Conservation (phyloP, 306 rosid genomes). For the Quercus aquifolioides region DNA sequence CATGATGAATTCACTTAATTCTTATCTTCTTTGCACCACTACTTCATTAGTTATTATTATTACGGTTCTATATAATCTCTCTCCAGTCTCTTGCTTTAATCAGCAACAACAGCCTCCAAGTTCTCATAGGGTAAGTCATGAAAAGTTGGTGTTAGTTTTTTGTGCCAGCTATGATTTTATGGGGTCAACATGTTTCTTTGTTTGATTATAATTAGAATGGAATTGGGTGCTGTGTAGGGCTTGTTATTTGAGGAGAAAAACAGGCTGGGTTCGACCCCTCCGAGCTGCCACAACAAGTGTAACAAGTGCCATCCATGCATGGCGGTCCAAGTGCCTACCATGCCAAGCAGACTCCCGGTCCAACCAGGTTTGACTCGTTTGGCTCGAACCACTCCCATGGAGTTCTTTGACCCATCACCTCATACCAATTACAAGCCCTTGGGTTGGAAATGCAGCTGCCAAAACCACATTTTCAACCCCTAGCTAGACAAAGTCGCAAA, state of each 20-base stretch:
- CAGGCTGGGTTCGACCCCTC: conserved; percentile 89
- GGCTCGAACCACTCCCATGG: conserved; percentile 23
- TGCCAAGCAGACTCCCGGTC: conserved; percentile 39
- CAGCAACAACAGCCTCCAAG: conserved; percentile 26
- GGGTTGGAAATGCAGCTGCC: conserved; percentile 95
- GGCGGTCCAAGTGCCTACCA: conserved; percentile 83
- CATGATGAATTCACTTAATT: conserved; percentile 35
- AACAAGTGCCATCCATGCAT: conserved; percentile 91
- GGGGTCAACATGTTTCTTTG: neutral
- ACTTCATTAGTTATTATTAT: conserved; percentile 31
- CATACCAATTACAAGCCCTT: conserved; percentile 91
- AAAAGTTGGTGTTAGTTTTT: neutral
- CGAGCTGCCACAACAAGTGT: conserved; percentile 97
- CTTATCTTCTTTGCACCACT: conserved; percentile 23
- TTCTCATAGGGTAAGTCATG: conserved; percentile 45
- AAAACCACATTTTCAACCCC: conserved; percentile 77
- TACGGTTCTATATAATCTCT: conserved; percentile 33
- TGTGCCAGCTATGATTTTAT: neutral
- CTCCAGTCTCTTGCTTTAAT: conserved; percentile 38
- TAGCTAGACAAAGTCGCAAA: conserved; percentile 15
- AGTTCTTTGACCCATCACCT: conserved; percentile 33
- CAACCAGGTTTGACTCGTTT: conserved; percentile 29
- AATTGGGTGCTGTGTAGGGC: conserved; percentile 41
- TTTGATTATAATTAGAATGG: neutral
- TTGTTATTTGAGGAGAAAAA: conserved; percentile 55